Evolutionary conservation across 1,139 yeast genomes (phyloP).

Genomic region (Yamadazyma oceani): DNA sequence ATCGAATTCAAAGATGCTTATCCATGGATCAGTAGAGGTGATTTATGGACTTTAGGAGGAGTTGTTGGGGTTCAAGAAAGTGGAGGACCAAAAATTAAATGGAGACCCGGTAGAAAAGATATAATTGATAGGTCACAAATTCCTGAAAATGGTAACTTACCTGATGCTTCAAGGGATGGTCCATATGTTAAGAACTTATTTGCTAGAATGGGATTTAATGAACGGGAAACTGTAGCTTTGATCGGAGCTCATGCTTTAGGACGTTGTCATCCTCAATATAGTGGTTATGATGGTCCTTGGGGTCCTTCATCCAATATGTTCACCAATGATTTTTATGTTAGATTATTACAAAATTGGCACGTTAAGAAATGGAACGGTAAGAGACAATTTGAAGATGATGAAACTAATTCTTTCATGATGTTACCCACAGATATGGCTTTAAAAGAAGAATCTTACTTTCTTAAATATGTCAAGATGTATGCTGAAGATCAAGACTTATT

Average conservation of each 20-base stretch:
- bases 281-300: constrained; percentile 95
- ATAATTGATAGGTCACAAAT: constrained; percentile 26
- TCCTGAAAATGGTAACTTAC: constrained; percentile 74
- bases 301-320: constrained; percentile 84
- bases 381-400: constrained; percentile 74
- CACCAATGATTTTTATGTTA: constrained; percentile 77
- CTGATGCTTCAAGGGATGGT: constrained; percentile 75
- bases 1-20: constrained; percentile 57
- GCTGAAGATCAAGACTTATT: constrained; percentile 71
- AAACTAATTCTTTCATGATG: constrained; percentile 82
- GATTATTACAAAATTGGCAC: constrained; percentile 78
- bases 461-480: constrained; percentile 65
- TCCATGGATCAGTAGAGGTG: constrained; percentile 86
- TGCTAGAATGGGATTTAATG: constrained; percentile 71
- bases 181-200: constrained; percentile 68
- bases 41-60: constrained; percentile 85
- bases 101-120: constrained; percentile 78
- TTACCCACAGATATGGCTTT: constrained; percentile 81
- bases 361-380: constrained; percentile 73
- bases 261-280: constrained; percentile 60
- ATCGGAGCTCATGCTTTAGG: constrained; percentile 91
- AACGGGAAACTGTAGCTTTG: constrained; percentile 81
- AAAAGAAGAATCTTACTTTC: constrained; percentile 63
- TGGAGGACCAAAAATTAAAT: constrained; percentile 81
- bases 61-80: constrained; percentile 83